Evolutionary conservation across 2,329 filamentous ascomycete genomes (phyloP), one percentile per base, ranked within the genome.

Genomic region (Trichoderma simmonsii): DNA sequence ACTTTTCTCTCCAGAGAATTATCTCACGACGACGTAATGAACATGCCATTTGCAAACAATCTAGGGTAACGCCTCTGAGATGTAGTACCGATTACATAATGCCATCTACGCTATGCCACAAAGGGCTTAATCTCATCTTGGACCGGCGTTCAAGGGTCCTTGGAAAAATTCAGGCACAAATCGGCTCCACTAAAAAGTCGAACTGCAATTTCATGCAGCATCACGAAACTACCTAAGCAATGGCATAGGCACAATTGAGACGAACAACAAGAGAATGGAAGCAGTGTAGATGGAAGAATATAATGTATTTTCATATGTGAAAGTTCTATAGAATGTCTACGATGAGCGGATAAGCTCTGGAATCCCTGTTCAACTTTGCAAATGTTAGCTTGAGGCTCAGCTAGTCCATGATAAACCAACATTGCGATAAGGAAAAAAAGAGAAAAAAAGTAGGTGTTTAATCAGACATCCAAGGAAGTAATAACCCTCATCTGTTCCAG

Each of bases 381-480:
- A 28, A 62, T 21, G 71, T 73, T 66, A 71, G 69, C 70, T 69
- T 54, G 12, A 36, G 24, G 57, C 26, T 62, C 57, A 32, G 14
- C 56, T 9, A 34, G 9, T 24, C n/a, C 18, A n/a, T 30, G 30
- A 32, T n/a, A 54, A 5, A 21, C 21, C 26, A 18, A 36, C 60
- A 39, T 34, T 32, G 56, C 12, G 63, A 36, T n/a, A 39, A 7
- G 34, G 36, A 57, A 51, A 51, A 54, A 61, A 73, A 73, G 28
- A 75, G 43, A 70, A 72, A 70, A 73, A 72, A 61, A 60, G 65
- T 63, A 54, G 43, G 74, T 78, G 75, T 80, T 77, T 77, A 75
- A 84, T 91, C 88, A 91, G 90, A 92, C 90, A 92, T 92, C 91
- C 90, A 92, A 92, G 89, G 90, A 92, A 92, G 90, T 79, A 80